Base-by-base conservation (phyloP, 169 alveolate species). In the Plasmodium malariae region DNA sequence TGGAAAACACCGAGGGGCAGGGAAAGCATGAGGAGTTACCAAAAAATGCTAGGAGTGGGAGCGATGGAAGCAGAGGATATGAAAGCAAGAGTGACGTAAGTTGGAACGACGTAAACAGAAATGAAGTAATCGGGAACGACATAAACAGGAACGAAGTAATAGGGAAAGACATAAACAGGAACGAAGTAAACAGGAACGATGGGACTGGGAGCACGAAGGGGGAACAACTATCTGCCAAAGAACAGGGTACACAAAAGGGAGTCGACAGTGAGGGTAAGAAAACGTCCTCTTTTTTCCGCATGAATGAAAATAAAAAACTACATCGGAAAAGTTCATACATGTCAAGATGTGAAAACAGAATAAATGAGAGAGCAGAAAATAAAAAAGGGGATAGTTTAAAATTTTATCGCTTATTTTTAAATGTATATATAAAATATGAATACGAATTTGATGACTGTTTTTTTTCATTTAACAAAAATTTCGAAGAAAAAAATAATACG, bases 371-470 rank as follows among this genome's bases (percentile, higher is more conserved):
- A 17, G 17, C 0, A 11, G 17, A 48, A 48, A 11, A 30, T 28
- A 4, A 28, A 70, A 70, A 57, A 59, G 45, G 30, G 36, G 40
- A 37, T 7, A 34, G 21, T 34, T 5, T 21, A 36, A 74, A 86
- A 65, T 45, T 86, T 37, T 86, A 86, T 59, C 92, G 70, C 57
- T 30, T 86, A 49, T 86, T 86, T 65, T 74, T 86, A 28, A 86
- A 86, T 40, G 55, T 86, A 51, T 86, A 86, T 57, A 54, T 86
- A 86, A 86, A 86, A 63, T 86, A 86, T 57, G 92, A 86, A 45
- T 86, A 69, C 32, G 71, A 68, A 24, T 86, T 69, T 70, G 87
- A 86, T 24, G 87, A 36, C 14, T 28, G 60, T 9, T 54, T 59
- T 43, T 69, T 86, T 86, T 55, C 74, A 19, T 45, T 6, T 34